These are phyloP conservation scores for Reticulascus tulasneorum DNA, from an alignment of 2,329 filamentous ascomycete species.

Conservation along the genomic window DNA sequence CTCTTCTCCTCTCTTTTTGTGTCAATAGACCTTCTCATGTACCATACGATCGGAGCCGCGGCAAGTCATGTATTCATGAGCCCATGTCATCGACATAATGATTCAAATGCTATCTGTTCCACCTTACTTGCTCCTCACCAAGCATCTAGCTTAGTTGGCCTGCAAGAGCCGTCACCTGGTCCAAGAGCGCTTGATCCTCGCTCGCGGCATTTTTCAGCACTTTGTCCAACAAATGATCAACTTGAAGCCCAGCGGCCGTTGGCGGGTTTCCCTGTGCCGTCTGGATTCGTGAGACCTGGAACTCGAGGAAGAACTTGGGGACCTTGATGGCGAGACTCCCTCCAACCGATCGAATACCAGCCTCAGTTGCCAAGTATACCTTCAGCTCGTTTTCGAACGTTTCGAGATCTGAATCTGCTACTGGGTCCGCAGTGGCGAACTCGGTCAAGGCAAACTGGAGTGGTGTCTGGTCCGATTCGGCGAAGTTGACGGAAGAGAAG, in stretches of 20 bases:
- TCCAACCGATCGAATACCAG: conserved; percentile 49
- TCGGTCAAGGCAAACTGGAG: conserved; percentile 49
- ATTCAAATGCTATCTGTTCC: conserved; percentile 4
- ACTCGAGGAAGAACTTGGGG: conserved; percentile 59
- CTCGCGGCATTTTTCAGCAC: conserved; percentile 51
- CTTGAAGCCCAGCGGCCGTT: conserved; percentile 44
- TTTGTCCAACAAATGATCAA: conserved; percentile 55
- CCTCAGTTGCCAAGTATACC: conserved; percentile 57
- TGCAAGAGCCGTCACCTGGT: conserved; percentile 44
- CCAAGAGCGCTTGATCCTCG: conserved; percentile 43
- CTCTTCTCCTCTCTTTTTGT: conserved; percentile 8
- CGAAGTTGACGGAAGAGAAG: conserved; percentile 56
- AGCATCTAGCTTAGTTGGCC: conserved; percentile 5
- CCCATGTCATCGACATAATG: no score
- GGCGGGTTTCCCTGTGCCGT: conserved; percentile 55
- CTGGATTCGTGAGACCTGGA: conserved; percentile 56
- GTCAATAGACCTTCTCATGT: conserved; percentile 3
- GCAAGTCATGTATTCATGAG: conserved; percentile 1
- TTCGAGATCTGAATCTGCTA: conserved; percentile 45
- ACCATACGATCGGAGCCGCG: conserved; percentile 2
- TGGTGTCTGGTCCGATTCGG: conserved; percentile 40
- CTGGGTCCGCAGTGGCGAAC: conserved; percentile 48
- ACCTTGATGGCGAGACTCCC: conserved; percentile 55
- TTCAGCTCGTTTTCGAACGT: conserved; percentile 51
- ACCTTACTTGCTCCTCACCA: background rate